Percentiles rank a stretch among this genome's conserved stretches.
Evolutionary conservation across 257 asterid species (phyloP).

Genomic region (Ligustrum vulgare): DNA sequence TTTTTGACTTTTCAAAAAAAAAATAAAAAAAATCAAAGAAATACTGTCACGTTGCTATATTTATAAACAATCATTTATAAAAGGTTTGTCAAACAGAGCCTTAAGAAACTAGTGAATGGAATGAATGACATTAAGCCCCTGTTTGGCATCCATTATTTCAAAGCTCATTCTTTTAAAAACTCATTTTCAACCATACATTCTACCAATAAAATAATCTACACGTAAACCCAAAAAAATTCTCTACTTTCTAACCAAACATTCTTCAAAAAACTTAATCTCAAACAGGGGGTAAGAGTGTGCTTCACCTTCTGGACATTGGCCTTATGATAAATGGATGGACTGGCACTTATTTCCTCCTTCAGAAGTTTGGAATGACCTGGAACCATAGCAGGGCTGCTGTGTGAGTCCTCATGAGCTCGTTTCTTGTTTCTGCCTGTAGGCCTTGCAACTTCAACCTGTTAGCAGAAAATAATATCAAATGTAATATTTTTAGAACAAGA

Average conservation of each 20-base stretch:
- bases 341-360: constrained; percentile 32
- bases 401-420: constrained; percentile 69
- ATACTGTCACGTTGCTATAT: too few species aligned
- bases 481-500: constrained; percentile 8
- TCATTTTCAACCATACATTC: too few species aligned
- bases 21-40: too few species aligned
- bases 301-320: constrained; percentile 45
- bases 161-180: too few species aligned
- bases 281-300: background rate
- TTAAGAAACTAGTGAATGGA: constrained; percentile 2
- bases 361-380: constrained; percentile 47
- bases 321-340: constrained; percentile 30
- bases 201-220: too few species aligned
- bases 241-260: too few species aligned
- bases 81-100: too few species aligned
- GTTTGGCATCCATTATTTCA: too few species aligned
- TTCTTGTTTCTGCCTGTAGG: constrained; percentile 73
- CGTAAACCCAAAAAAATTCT: too few species aligned
- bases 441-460: constrained; percentile 90
- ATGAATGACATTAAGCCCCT: background rate
- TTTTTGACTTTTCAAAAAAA: too few species aligned
- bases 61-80: too few species aligned
- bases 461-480: constrained; percentile 23
- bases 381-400: constrained; percentile 36
- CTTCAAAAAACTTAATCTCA: too few species aligned